Evolutionary conservation across 1,284 basidiomycete genomes (phyloP).

Genomic region (Papiliotrema fonsecae): DNA sequence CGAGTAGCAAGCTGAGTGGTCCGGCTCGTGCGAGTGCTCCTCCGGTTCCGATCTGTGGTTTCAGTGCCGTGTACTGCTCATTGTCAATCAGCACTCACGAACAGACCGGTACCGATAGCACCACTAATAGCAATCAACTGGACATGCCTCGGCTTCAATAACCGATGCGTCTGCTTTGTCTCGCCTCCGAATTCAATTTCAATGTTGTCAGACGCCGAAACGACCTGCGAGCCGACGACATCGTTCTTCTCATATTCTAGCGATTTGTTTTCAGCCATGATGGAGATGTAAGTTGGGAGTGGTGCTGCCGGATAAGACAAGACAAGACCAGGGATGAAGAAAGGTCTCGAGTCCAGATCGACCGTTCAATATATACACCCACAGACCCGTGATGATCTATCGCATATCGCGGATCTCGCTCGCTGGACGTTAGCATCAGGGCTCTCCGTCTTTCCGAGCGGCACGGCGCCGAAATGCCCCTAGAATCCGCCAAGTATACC

Average conservation of each 20-base stretch:
- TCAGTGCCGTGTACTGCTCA: slow-evolving; percentile 10
- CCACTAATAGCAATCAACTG: slow-evolving; percentile 28
- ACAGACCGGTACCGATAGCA: slow-evolving; percentile 55
- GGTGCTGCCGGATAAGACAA: too few species aligned
- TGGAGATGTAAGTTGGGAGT: too few species aligned
- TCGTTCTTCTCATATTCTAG: neutral
- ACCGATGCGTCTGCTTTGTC: neutral
- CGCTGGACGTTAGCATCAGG: too few species aligned
- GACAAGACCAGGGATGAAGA: too few species aligned
- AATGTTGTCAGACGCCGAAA: neutral
- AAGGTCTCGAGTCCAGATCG: too few species aligned
- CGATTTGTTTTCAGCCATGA: neutral
- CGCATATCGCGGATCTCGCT: too few species aligned
- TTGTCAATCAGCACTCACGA: neutral
- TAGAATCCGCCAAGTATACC: too few species aligned
- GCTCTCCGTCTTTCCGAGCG: too few species aligned
- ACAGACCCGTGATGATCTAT: too few species aligned
- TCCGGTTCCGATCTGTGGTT: slow-evolving; percentile 37
- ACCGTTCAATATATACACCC: too few species aligned
- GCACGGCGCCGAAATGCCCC: too few species aligned
- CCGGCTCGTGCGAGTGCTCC: slow-evolving; percentile 9
- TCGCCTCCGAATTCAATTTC: neutral
- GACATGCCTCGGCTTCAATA: slow-evolving; percentile 23
- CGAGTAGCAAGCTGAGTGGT: slow-evolving; percentile 11
- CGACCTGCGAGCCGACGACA: neutral